Percentiles rank a stretch among this genome's conserved stretches.
phyloP scores from a whole-genome alignment of 345 rosid species.

The Acer yangbiense region DNA sequence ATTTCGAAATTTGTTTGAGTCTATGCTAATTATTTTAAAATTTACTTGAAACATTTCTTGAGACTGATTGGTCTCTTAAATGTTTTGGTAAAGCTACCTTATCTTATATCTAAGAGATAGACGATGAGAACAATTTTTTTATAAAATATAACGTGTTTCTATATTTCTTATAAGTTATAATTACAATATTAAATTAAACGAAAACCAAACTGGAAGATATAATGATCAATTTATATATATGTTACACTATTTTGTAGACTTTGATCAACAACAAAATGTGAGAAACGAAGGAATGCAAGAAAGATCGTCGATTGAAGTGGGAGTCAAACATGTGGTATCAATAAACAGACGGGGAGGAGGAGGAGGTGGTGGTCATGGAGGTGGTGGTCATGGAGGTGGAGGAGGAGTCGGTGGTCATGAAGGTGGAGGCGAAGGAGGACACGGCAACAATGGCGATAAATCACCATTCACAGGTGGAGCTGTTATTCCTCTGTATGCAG shows the following conservation, averaged over 20 bases:
- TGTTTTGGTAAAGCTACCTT: too few species aligned
- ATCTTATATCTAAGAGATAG: too few species aligned
- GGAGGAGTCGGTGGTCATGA: slow-evolving; percentile 9
- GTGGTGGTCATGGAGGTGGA: slow-evolving; percentile 2
- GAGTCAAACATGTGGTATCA: background rate
- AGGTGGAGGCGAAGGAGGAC: slow-evolving; percentile 5
- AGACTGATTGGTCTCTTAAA: too few species aligned
- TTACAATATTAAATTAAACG: background rate
- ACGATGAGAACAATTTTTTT: too few species aligned
- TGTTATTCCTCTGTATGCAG: slow-evolving; percentile 28
- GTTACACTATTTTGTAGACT: background rate
- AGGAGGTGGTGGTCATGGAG: slow-evolving; percentile 4
- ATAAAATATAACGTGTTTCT: too few species aligned
- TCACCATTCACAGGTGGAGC: slow-evolving; percentile 9
- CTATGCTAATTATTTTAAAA: too few species aligned
- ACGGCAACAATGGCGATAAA: background rate
- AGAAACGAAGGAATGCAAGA: background rate
- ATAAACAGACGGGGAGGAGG: slow-evolving; percentile 27
- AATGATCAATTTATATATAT: background rate
- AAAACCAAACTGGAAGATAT: too few species aligned
- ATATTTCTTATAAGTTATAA: too few species aligned
- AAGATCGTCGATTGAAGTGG: background rate
- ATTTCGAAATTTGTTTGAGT: too few species aligned
- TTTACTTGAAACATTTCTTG: too few species aligned
- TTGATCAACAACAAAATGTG: background rate